A percentile compares a stretch with the other conserved stretches of the same genome.
phyloP scores from a whole-genome alignment of 2,329 filamentous ascomycete genomes.

The Dothidotthia symphoricarpi region DNA sequence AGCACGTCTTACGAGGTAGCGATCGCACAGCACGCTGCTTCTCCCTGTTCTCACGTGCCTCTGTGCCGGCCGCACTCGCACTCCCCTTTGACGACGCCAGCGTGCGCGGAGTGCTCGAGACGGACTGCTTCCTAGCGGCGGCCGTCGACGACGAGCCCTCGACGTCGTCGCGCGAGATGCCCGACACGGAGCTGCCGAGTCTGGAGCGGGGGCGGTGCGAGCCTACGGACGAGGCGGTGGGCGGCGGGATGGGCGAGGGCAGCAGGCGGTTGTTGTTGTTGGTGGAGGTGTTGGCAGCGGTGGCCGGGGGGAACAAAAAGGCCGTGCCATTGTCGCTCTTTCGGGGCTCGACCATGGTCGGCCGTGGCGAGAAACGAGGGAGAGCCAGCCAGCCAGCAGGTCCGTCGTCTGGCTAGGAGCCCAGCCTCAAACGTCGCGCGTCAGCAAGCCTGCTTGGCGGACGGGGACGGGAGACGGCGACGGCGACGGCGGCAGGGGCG shows the following conservation, averaged over 20 bases:
- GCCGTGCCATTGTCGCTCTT: conserved; percentile 24
- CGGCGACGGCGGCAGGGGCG: conserved; percentile 9
- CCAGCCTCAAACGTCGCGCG: conserved; percentile 17
- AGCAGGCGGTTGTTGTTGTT: conserved; percentile 22
- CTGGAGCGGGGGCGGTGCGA: conserved; percentile 35
- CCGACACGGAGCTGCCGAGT: conserved; percentile 28
- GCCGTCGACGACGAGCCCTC: too few species aligned
- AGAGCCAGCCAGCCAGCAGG: neutral
- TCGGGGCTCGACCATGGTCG: conserved; percentile 31
- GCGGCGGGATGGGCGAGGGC: conserved; percentile 34
- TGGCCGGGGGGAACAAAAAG: too few species aligned
- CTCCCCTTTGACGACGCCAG: conserved; percentile 37
- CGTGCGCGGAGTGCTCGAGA: conserved; percentile 39
- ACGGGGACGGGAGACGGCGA: conserved; percentile 3
- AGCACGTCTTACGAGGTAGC: conserved; percentile 30
- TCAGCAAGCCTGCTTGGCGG: conserved; percentile 18
- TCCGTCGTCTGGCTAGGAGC: too few species aligned
- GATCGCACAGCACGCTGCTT: conserved; percentile 37
- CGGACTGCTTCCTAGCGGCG: conserved; percentile 29
- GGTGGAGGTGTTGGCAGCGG: conserved; percentile 1
- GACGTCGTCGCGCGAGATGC: conserved; percentile 25
- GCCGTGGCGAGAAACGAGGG: too few species aligned
- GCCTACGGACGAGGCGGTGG: conserved; percentile 29
- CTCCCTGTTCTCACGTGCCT: conserved; percentile 36
- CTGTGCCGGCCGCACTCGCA: conserved; percentile 21